Conservation (phyloP, 305 asterid genomes). For the Fraxinus velutina region DNA sequence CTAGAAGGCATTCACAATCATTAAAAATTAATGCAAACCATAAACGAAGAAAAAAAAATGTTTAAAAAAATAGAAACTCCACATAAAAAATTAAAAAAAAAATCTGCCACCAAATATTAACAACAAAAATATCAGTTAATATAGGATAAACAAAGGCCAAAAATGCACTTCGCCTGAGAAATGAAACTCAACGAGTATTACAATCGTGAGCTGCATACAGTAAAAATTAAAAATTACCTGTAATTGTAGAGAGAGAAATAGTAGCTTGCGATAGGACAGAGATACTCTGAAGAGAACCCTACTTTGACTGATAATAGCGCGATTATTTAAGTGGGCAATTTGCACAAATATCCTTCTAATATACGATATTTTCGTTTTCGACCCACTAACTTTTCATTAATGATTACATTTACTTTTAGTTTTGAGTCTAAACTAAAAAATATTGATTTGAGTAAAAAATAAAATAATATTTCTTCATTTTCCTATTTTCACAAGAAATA, state of each 20-base stretch:
- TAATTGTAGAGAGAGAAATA: conserved; percentile 15
- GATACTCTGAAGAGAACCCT: conserved; percentile 53
- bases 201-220: not conserved
- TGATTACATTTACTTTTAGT: not conserved
- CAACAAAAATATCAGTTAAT: not conserved
- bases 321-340: conserved; percentile 33
- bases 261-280: conserved; percentile 23
- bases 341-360: conserved; percentile 18
- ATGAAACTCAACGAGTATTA: conserved; percentile 5
- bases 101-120: not conserved
- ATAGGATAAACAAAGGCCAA: not conserved
- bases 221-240: not conserved
- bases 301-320: conserved; percentile 60
- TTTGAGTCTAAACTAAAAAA: not conserved
- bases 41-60: not conserved
- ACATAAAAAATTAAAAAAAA: not conserved
- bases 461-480: not conserved
- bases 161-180: conserved; percentile 12
- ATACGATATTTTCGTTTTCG: not conserved
- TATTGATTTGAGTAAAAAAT: not conserved
- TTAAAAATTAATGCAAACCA: not conserved
- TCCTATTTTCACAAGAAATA: not conserved
- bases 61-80: conserved; percentile 1
- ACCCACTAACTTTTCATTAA: not conserved
- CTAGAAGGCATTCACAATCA: not conserved